phyloP scores from a whole-genome alignment of 1,139 yeast species.

The Schizosaccharomyces versatilis region DNA sequence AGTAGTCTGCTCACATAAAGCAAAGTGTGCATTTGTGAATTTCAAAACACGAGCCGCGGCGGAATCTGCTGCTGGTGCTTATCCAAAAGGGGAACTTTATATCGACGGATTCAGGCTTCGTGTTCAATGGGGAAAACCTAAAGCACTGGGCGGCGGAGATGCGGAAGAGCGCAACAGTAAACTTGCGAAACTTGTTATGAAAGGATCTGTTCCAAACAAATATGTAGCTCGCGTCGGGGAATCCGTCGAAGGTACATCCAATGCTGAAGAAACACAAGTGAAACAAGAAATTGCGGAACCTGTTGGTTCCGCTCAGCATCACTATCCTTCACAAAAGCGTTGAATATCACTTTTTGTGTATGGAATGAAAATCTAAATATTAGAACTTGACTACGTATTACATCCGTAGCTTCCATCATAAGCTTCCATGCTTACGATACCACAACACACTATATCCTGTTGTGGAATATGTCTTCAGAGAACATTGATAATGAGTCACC shows the following conservation, averaged over 20 bases:
- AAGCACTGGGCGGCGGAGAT: conserved; percentile 24
- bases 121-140: conserved; percentile 44
- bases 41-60: conserved; percentile 33
- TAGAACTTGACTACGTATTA: too few species aligned
- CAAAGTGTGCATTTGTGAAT: conserved; percentile 43
- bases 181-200: conserved; percentile 1
- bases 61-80: conserved; percentile 28
- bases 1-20: conserved; percentile 34
- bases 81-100: conserved; percentile 20
- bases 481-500: too few species aligned
- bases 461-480: too few species aligned
- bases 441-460: too few species aligned
- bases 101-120: conserved; percentile 32
- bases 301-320: background rate
- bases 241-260: background rate
- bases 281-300: background rate
- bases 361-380: too few species aligned
- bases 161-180: background rate
- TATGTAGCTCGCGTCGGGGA: background rate
- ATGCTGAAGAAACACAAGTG: background rate
- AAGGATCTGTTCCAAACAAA: background rate
- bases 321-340: background rate
- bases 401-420: too few species aligned
- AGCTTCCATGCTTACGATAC: too few species aligned
- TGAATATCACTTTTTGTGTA: background rate